Evolutionary conservation across 169 alveolate genomes (phyloP).

Genomic region (Cyclospora cayetanensis): DNA sequence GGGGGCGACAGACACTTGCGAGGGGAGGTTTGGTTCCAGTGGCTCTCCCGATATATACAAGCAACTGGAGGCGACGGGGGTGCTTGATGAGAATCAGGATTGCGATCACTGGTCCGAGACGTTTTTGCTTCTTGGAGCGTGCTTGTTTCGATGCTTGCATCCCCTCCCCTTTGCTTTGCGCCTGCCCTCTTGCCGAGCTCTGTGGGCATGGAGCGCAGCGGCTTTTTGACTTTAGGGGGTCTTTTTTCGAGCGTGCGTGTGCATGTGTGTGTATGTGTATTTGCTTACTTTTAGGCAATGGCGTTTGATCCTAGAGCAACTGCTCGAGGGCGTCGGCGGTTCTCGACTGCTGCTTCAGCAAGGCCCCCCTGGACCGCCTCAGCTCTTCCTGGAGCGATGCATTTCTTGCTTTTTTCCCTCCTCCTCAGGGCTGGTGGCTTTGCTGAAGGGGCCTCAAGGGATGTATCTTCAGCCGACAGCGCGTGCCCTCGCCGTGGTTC

Average conservation of each 20-base stretch:
- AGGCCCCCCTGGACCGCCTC: neutral
- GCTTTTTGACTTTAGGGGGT: too few species aligned
- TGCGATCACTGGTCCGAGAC: conserved; percentile 26
- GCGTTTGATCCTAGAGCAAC: neutral
- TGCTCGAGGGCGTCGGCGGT: conserved; percentile 1
- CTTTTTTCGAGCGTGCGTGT: neutral
- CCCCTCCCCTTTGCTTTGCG: too few species aligned
- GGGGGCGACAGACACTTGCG: neutral
- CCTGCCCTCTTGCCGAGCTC: too few species aligned
- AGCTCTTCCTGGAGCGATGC: conserved; percentile 4
- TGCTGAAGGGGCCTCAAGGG: neutral
- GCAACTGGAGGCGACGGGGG: conserved; percentile 9
- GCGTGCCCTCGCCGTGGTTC: conserved; percentile 3
- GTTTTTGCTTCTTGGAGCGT: neutral
- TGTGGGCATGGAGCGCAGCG: too few species aligned
- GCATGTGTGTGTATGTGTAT: neutral
- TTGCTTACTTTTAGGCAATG: neutral
- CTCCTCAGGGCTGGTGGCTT: neutral
- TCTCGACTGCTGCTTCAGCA: neutral
- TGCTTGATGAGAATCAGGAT: neutral
- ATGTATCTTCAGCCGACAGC: neutral
- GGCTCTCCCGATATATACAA: neutral
- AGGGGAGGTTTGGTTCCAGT: neutral
- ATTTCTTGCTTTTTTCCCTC: neutral
- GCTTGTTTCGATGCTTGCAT: neutral